Percentiles rank a stretch among this genome's conserved stretches.
These are phyloP conservation scores for Fusarium sp. DNA, from an alignment of 2,329 filamentous ascomycete genomes.

Conservation along the genomic window DNA sequence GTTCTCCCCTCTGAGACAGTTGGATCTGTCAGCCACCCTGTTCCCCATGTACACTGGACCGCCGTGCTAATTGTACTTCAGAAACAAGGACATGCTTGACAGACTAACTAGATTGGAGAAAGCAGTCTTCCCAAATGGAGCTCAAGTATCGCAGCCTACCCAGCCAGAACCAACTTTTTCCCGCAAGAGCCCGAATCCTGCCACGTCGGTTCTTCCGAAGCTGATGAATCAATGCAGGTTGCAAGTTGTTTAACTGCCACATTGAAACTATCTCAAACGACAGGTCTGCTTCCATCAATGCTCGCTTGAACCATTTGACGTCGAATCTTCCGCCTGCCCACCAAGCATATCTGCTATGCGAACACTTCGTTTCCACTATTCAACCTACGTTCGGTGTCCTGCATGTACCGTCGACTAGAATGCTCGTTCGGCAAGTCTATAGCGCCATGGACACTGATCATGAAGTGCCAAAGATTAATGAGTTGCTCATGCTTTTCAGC, in stretches of 20 bases:
- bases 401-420: not conserved
- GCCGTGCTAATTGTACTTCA: not conserved
- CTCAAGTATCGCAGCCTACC: not conserved
- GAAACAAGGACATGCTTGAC: not conserved
- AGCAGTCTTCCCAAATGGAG: not conserved
- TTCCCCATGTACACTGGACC: not conserved
- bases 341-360: not conserved
- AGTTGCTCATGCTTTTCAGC: conserved; percentile 1
- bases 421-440: not conserved
- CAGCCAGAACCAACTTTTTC: not conserved
- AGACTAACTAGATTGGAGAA: not conserved
- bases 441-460: accelerated
- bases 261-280: accelerated
- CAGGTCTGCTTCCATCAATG: too few species aligned
- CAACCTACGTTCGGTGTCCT: not conserved
- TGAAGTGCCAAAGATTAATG: not conserved
- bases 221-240: not conserved
- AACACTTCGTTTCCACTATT: not conserved
- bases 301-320: not conserved
- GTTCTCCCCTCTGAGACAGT: not conserved
- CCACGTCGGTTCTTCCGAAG: too few species aligned
- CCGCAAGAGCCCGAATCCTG: not conserved
- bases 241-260: not conserved
- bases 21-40: not conserved
- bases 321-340: not conserved